Percentiles rank a stretch among this genome's conserved stretches.
These are phyloP conservation scores for Caulochytrium protostelioides DNA, from an alignment of 371 early-diverging fungal species.

Conservation along the genomic window DNA sequence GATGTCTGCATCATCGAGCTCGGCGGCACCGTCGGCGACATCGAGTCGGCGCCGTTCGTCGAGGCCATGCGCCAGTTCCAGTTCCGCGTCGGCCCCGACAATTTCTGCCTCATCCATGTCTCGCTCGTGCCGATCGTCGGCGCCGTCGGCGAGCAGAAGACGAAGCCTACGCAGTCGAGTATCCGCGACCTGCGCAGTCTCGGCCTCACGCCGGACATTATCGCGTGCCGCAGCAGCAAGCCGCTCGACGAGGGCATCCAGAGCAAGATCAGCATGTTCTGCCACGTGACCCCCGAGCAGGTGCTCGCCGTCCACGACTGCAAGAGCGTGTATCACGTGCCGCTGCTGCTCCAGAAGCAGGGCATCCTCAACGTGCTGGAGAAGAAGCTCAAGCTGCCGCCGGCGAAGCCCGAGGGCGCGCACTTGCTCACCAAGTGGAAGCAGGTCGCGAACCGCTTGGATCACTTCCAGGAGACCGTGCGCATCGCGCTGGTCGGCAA, in stretches of 20 bases:
- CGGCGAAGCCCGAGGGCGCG: conserved; percentile 4
- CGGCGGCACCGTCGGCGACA: conserved; percentile 98
- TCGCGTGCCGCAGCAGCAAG: conserved; percentile 82
- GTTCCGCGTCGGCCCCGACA: conserved; percentile 90
- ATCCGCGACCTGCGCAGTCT: conserved; percentile 86
- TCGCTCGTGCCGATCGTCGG: conserved; percentile 94
- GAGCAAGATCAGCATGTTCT: conserved; percentile 93
- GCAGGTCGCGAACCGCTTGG: conserved; percentile 39
- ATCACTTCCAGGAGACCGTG: conserved; percentile 56
- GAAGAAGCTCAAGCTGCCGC: conserved; percentile 50
- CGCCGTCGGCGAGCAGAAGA: conserved; percentile 95
- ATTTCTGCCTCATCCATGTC: conserved; percentile 92
- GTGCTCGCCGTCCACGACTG: conserved; percentile 89
- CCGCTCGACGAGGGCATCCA: conserved; percentile 58
- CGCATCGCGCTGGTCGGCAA: conserved; percentile 92
- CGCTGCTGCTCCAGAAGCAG: conserved; percentile 64
- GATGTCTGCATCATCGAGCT: conserved; percentile 98
- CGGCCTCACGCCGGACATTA: conserved; percentile 89
- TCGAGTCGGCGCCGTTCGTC: conserved; percentile 94
- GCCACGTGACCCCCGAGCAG: conserved; percentile 80
- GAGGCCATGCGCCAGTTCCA: conserved; percentile 99
- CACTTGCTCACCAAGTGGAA: conserved; percentile 45
- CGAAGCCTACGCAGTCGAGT: conserved; percentile 94
- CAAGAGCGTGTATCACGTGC: conserved; percentile 88
- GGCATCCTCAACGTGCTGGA: conserved; percentile 61